Conservation (phyloP, 2,329 filamentous ascomycete species). For the Beauveria varroae region DNA sequence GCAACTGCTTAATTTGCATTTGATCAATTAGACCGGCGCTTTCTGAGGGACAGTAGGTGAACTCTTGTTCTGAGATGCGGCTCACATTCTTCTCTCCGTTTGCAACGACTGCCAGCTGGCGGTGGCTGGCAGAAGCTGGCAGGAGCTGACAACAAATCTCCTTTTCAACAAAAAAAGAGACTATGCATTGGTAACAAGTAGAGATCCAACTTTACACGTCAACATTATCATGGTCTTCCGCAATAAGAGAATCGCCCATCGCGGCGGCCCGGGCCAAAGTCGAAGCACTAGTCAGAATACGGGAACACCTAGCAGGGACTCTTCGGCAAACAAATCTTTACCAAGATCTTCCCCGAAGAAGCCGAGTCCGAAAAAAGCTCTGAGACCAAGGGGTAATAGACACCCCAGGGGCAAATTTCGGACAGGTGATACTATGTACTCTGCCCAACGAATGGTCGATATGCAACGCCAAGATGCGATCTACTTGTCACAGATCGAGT, state of each 20-base stretch:
- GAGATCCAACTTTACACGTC: background rate
- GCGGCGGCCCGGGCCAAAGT: background rate
- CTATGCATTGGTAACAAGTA: background rate
- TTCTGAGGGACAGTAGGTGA: background rate
- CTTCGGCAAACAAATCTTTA: background rate
- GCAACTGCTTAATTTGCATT: background rate
- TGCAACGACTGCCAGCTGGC: slow-evolving; percentile 16
- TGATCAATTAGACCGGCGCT: background rate
- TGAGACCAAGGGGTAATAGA: background rate
- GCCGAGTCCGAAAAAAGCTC: background rate
- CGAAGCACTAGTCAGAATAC: background rate
- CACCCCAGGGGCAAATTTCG: background rate
- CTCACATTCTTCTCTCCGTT: background rate
- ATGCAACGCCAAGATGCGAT: slow-evolving; percentile 15
- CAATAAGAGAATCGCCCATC: background rate
- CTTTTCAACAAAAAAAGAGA: background rate
- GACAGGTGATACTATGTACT: background rate
- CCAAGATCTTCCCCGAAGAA: background rate
- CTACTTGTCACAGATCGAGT: slow-evolving; percentile 13
- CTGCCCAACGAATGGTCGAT: slow-evolving; percentile 1
- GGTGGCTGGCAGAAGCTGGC: background rate
- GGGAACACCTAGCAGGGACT: background rate
- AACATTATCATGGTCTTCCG: background rate
- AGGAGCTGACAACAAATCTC: background rate
- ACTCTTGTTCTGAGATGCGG: background rate